Evolutionary conservation across 2,329 filamentous ascomycete species (phyloP).

Genomic region (Apiospora saccharicola): DNA sequence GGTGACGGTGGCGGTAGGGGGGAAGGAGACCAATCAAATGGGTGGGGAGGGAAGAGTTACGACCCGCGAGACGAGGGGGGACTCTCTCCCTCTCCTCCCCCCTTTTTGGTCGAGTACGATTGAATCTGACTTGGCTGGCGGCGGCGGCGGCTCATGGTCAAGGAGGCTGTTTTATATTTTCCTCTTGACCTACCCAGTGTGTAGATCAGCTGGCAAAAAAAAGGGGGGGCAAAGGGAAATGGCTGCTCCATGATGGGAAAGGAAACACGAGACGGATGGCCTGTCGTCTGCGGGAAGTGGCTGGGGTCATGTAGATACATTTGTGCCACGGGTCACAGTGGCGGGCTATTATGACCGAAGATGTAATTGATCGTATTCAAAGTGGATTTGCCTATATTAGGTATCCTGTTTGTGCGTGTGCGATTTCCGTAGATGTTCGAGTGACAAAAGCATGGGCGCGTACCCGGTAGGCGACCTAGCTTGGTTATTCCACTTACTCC

Average conservation of each 20-base stretch:
- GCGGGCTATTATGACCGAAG: conserved; percentile 8
- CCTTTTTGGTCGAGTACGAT: background rate
- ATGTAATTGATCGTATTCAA: conserved; percentile 6
- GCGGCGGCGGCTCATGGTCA: background rate
- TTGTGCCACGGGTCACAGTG: conserved; percentile 8
- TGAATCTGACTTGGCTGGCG: background rate
- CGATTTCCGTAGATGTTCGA: background rate
- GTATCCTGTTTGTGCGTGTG: background rate
- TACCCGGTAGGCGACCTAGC: too few species aligned
- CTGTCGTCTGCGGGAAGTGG: background rate
- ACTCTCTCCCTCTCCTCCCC: background rate
- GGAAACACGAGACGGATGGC: background rate
- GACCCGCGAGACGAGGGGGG: conserved; percentile 1
- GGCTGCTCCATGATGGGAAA: background rate
- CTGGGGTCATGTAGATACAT: background rate
- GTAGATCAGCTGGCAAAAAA: conserved; percentile 1
- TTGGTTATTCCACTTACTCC: too few species aligned
- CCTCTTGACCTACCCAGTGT: background rate
- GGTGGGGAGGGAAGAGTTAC: background rate
- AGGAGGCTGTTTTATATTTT: background rate
- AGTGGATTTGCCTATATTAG: background rate
- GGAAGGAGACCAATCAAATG: background rate
- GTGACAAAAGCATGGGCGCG: background rate
- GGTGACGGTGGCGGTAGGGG: background rate
- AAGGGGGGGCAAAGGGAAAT: background rate